Conservation (phyloP, 2,329 filamentous ascomycete genomes). For the Hymenoscyphus albidus region DNA sequence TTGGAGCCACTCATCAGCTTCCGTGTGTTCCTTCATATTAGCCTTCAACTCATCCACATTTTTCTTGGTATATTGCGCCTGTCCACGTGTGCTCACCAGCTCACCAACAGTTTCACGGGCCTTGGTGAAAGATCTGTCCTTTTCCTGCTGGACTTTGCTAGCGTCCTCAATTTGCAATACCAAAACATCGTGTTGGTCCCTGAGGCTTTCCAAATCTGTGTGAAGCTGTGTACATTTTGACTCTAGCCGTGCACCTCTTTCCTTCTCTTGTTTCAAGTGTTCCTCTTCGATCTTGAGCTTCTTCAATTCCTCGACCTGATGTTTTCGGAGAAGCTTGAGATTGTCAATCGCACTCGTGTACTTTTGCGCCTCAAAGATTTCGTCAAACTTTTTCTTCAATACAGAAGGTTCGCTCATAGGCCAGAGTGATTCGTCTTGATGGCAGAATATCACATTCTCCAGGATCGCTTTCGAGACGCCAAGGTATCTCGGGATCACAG, state of each 20-base stretch:
- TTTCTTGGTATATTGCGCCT: conserved; percentile 65
- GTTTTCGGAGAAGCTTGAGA: conserved; percentile 81
- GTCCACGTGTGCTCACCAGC: conserved; percentile 71
- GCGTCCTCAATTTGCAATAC: conserved; percentile 59
- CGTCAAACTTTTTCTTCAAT: conserved; percentile 92
- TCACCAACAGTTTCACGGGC: conserved; percentile 72
- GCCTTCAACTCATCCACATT: conserved; percentile 66
- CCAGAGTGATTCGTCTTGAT: conserved; percentile 97
- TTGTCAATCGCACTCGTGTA: conserved; percentile 98
- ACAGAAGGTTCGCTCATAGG: conserved; percentile 83
- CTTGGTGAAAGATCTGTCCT: conserved; percentile 68
- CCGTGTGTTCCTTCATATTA: conserved; percentile 71
- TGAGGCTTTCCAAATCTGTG: conserved; percentile 60
- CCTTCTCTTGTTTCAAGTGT: conserved; percentile 78
- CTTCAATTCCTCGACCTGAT: conserved; percentile 70
- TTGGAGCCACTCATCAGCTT: conserved; percentile 73
- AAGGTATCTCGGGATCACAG: conserved; percentile 77
- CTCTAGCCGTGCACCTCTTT: conserved; percentile 70
- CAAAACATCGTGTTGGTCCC: conserved; percentile 55
- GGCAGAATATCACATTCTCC: conserved; percentile 95
- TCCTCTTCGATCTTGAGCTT: conserved; percentile 71
- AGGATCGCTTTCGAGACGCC: conserved; percentile 88
- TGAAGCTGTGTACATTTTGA: conserved; percentile 62
- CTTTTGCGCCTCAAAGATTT: conserved; percentile 95
- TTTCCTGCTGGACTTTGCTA: conserved; percentile 52